Evolutionary conservation across 1,139 yeast species (phyloP), one percentile per base, ranked within the genome.

Genomic region (Lizanozyma gosingica): DNA sequence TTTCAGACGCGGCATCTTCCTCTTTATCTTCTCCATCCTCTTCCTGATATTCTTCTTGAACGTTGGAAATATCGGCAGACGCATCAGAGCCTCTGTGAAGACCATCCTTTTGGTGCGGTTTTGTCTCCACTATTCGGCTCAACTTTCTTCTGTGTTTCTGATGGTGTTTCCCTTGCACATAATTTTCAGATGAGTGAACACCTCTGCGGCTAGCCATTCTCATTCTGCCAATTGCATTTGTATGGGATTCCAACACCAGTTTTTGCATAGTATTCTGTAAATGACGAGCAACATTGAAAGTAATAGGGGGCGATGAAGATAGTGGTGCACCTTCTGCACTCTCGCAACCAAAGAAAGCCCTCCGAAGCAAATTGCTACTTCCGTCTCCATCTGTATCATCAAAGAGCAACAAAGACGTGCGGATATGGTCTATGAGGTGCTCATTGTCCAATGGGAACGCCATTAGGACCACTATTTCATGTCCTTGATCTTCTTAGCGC

Each of bases 241-340:
- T 11, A 22, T 22, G 29, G 11, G 29, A 6, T 6, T 22, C 29
- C 6, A 11, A 22, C 6, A 11, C 29, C 29, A 22, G 29, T 11
- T 35, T 38, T 18, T 36, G 37, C 4, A 46, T 37, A 8, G 48
- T 18, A 29, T 50, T 48, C 29, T 22, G 29, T 6, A 22, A 11
- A 40, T 57, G 60, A 27, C 59, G 41, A 4, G 61, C 58, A 3
- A 55, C 48, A 40, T 59, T 55, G 38, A 65, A 59, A 3, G 60
- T 47, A 4, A 66, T 65, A 1, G 71, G 72, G 0, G 72, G 71
- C 1, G 71, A 65, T 3, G 49, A 51, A 40, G 55, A 56, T 8
- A 51, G 35, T 14, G 34, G 18, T 29, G n/a, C 15, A 18, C 43
- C 37, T 4, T 35, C 39, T 37, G 11, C 29, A 11, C 9, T 6